Evolutionary conservation across 2,329 filamentous ascomycete genomes (phyloP).

Genomic region (Geosmithia putterillii): DNA sequence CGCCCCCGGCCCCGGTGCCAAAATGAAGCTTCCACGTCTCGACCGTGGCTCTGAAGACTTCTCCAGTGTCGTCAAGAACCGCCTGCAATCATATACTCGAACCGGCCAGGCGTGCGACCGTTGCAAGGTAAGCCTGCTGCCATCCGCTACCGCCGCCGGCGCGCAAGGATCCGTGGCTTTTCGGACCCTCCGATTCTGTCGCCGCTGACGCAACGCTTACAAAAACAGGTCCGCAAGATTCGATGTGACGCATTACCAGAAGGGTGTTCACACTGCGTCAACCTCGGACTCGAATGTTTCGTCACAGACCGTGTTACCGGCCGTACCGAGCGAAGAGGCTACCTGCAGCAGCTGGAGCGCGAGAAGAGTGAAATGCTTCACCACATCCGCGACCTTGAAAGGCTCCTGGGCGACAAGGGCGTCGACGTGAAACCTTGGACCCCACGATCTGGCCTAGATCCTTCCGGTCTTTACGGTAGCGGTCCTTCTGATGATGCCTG

Average conservation of each 20-base stretch:
- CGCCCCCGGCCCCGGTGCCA: conserved; percentile 15
- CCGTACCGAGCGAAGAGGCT: conserved; percentile 65
- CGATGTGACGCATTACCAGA: conserved; percentile 71
- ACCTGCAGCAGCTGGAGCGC: conserved; percentile 63
- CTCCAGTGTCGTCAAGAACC: conserved; percentile 42
- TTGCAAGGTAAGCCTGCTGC: conserved; percentile 57
- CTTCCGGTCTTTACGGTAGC: conserved; percentile 7
- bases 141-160: not conserved
- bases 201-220: not conserved
- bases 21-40: conserved; percentile 35
- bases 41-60: conserved; percentile 38
- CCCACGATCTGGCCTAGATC: conserved; percentile 4
- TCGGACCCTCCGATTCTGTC: not conserved
- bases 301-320: conserved; percentile 82
- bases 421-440: conserved; percentile 42
- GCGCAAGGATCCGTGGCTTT: not conserved
- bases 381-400: conserved; percentile 57
- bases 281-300: conserved; percentile 65
- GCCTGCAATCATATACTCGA: conserved; percentile 41
- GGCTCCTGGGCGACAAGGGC: conserved; percentile 47
- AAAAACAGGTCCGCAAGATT: conserved; percentile 63
- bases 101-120: conserved; percentile 83
- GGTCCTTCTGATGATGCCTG: conserved; percentile 13
- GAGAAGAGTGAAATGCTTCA: conserved; percentile 56
- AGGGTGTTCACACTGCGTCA: conserved; percentile 71